Conservation (phyloP, 208 protist species). For the Acanthamoeba healyi region DNA sequence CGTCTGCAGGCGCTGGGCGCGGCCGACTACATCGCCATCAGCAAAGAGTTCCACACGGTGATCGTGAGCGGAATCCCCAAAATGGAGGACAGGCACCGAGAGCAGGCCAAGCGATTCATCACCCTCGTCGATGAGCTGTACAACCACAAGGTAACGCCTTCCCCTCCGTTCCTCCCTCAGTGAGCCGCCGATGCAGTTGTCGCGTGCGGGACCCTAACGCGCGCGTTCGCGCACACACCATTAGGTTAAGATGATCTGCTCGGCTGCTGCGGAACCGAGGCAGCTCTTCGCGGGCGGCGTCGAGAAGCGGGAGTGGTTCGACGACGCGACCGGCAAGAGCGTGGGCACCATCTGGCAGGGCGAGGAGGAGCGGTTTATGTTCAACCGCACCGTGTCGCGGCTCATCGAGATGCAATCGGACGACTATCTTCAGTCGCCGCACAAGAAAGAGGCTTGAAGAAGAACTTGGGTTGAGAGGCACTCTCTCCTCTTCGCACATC, state of each 20-base stretch:
- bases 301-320: conserved; percentile 50
- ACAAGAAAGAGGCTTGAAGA: conserved; percentile 51
- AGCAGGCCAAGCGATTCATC: conserved; percentile 88
- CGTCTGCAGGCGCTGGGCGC: conserved; percentile 76
- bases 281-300: conserved; percentile 54
- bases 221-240: too few relatives aligned
- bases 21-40: conserved; percentile 87
- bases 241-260: conserved; percentile 52
- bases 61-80: conserved; percentile 85
- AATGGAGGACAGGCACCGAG: conserved; percentile 80
- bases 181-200: too few relatives aligned
- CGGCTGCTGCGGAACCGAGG: conserved; percentile 30
- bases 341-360: conserved; percentile 77
- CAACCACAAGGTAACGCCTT: conserved; percentile 87
- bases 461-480: not conserved
- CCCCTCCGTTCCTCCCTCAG: too few relatives aligned
- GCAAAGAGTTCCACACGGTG: conserved; percentile 87
- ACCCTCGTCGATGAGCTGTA: conserved; percentile 89
- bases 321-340: conserved; percentile 74
- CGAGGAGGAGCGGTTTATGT: conserved; percentile 89
- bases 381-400: conserved; percentile 84
- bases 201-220: too few relatives aligned
- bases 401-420: conserved; percentile 89
- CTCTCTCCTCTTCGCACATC: not conserved
- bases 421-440: conserved; percentile 81